Base-by-base conservation (phyloP, 805 yeast species). In the Candida chauliodis region DNA sequence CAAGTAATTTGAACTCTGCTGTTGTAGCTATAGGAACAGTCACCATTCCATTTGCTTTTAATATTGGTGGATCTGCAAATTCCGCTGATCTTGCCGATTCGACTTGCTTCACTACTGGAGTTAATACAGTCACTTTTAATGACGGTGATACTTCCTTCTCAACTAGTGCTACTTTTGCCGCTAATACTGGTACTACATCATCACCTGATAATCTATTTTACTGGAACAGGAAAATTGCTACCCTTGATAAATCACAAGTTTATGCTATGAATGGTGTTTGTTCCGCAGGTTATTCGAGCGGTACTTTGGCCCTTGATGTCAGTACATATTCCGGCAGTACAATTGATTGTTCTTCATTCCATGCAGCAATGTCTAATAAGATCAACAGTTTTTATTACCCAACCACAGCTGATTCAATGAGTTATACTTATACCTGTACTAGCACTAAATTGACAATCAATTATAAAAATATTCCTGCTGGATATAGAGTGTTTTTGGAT, bases 401-500 rank as follows among this genome's bases (percentile, higher is more conserved):
- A 19, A 18, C 35, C 13, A 28, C 38, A 4, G 40, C 38, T 1
- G 21, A n/a, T 34, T 34, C 24, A 9, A 20, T 28, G 13, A 10
- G 16, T n/a, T 40, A 21, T 30, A 38, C 44, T 11, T 31, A 24
- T 7, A 18, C 45, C 1, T 55, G 58, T 43, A 22, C 39, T 6
- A 17, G 40, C 8, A 33, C 38, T 4, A 6, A 13, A 5, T 28
- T 39, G 8, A 22, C 23, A 5, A 30, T 38, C 11, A 37, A 18
- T n/a, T 54, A 50, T 41, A 16, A 24, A 3, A 46, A 47, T 29
- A 33, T 55, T n/a, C 59, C 60, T 15, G 54, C 57, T 8, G 59
- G 58, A 1, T 52, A 36, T 38, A 37, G 55, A 8, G 56, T 55
- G 5, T 52, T 45, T 38, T 38, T 51, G 17, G 45, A 44, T 17